Conservation (phyloP, 2,329 filamentous ascomycete species). For the Ascochyta rabiei region DNA sequence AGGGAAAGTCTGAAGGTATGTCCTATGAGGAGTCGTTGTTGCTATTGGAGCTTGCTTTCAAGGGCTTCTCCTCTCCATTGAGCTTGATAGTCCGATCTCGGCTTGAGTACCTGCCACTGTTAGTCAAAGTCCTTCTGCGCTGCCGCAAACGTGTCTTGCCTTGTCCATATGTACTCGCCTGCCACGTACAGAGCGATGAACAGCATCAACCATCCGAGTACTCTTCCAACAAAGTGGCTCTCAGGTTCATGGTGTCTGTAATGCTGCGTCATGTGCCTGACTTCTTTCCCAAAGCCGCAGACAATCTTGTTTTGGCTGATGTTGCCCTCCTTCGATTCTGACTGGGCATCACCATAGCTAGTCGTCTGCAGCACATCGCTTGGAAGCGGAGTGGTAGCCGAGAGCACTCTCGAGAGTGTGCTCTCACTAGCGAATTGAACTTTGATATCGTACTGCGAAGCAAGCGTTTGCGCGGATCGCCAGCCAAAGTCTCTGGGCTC, state of each 20-base stretch:
- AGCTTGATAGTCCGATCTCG: slow-evolving; percentile 25
- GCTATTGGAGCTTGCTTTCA: slow-evolving; percentile 13
- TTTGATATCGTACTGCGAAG: slow-evolving; percentile 27
- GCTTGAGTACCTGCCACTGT: slow-evolving; percentile 16
- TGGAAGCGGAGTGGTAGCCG: slow-evolving; percentile 25
- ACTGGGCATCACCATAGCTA: slow-evolving; percentile 17
- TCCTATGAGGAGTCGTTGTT: background rate
- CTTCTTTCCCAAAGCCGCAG: slow-evolving; percentile 32
- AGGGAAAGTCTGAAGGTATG: background rate
- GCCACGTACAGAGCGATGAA: slow-evolving; percentile 23
- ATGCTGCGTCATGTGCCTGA: slow-evolving; percentile 18
- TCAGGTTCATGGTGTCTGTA: slow-evolving; percentile 5
- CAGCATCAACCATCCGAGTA: slow-evolving; percentile 26
- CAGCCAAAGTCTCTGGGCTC: slow-evolving; percentile 31
- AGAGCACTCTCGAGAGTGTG: slow-evolving; percentile 29
- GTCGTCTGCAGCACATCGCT: slow-evolving; percentile 24
- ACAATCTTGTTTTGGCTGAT: slow-evolving; percentile 30
- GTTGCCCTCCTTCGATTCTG: background rate
- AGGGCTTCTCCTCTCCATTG: slow-evolving; percentile 29
- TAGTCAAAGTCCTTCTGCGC: background rate
- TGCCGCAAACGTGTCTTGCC: slow-evolving; percentile 14
- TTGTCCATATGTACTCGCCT: slow-evolving; percentile 29
- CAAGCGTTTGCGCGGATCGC: slow-evolving; percentile 30
- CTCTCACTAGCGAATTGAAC: slow-evolving; percentile 32
- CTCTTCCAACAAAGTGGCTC: slow-evolving; percentile 25